phyloP scores from a whole-genome alignment of 805 yeast genomes.

The Metschnikowia drakensbergensis region DNA sequence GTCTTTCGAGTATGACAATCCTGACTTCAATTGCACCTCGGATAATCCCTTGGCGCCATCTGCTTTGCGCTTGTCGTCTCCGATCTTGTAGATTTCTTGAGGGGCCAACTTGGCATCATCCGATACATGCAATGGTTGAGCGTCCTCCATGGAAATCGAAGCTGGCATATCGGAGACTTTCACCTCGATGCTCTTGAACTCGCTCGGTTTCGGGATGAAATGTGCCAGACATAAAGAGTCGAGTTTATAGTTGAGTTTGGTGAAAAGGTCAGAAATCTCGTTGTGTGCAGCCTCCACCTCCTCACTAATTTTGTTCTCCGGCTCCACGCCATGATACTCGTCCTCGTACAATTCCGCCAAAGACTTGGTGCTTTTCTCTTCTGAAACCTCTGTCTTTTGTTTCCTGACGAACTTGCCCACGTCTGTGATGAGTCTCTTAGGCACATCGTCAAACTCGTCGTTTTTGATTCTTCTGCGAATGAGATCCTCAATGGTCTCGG shows the following conservation, averaged over 20 bases:
- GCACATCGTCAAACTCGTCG: constrained; percentile 79
- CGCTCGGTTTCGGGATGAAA: constrained; percentile 86
- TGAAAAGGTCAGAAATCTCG: constrained; percentile 68
- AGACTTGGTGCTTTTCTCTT: constrained; percentile 79
- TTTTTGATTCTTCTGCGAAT: constrained; percentile 76
- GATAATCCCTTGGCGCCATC: constrained; percentile 30
- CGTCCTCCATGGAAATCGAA: constrained; percentile 89
- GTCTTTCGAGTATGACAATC: constrained; percentile 73
- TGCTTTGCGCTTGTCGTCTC: constrained; percentile 35
- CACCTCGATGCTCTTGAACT: constrained; percentile 67
- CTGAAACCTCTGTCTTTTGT: constrained; percentile 65
- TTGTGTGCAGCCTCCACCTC: constrained; percentile 70
- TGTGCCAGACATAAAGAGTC: constrained; percentile 94
- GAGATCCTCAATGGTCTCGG: constrained; percentile 83
- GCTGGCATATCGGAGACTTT: constrained; percentile 64
- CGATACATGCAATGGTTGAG: constrained; percentile 84
- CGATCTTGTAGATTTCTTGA: constrained; percentile 76
- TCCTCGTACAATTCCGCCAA: constrained; percentile 91
- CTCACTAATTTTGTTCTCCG: constrained; percentile 50
- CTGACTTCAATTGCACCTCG: constrained; percentile 70
- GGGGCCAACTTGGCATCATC: constrained; percentile 81
- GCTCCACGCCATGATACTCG: constrained; percentile 53
- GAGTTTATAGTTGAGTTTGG: constrained; percentile 60
- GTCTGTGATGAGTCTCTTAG: constrained; percentile 65
- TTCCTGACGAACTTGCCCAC: constrained; percentile 51